These are phyloP conservation scores for Cladosporium sp. DNA, from an alignment of 2,329 filamentous ascomycete species.

Conservation along the genomic window DNA sequence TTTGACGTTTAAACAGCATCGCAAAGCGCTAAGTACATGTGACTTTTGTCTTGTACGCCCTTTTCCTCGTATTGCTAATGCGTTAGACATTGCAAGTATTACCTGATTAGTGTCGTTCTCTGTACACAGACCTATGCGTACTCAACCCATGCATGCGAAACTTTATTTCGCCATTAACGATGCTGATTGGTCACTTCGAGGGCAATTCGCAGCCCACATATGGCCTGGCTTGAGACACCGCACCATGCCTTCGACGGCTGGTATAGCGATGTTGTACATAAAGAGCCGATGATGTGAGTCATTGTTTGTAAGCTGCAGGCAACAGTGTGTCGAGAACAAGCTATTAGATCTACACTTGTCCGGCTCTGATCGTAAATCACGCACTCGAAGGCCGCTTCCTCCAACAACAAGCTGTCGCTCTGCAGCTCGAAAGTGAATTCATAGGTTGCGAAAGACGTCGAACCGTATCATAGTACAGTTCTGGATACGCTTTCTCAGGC, in stretches of 20 bases:
- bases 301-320: not conserved
- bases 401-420: not conserved
- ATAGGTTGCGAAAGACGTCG: not conserved
- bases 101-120: not conserved
- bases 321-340: not conserved
- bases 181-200: slow-evolving; percentile 12
- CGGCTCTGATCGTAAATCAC: not conserved
- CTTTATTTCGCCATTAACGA: not conserved
- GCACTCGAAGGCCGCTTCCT: not conserved
- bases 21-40: not conserved
- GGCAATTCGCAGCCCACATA: not conserved
- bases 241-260: not conserved
- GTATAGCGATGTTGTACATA: not conserved
- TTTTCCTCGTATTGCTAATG: not conserved
- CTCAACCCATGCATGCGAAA: not conserved
- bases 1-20: not conserved
- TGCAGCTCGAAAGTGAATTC: not conserved
- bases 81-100: not conserved
- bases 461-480: not conserved
- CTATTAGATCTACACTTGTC: not conserved
- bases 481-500: not conserved
- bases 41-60: not conserved
- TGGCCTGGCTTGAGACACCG: not conserved
- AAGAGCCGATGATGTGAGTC: not conserved
- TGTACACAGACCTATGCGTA: not conserved